Evolutionary conservation across 1,284 basidiomycete species (phyloP).

Genomic region (Trametes versicolor): DNA sequence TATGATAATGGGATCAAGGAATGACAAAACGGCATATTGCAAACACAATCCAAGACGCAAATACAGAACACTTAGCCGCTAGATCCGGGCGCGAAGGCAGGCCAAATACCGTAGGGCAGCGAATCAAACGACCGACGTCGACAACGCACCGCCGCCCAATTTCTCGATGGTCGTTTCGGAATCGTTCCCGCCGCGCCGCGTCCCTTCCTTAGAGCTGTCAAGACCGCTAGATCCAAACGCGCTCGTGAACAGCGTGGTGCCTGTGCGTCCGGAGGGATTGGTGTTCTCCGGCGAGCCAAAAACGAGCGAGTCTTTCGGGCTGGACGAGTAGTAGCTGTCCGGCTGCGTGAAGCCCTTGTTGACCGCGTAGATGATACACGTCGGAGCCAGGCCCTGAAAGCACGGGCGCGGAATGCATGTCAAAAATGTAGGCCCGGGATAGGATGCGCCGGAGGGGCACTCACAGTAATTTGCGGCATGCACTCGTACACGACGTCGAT

Average conservation of each 20-base stretch:
- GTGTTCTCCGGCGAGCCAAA: neutral
- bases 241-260: neutral
- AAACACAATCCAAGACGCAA: no score
- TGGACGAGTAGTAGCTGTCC: slow-evolving; percentile 8
- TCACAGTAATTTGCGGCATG: slow-evolving; percentile 26
- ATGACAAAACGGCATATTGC: no score
- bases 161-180: no score
- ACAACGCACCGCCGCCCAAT: no score
- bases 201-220: no score
- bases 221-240: no score
- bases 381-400: slow-evolving; percentile 14
- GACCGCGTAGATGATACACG: slow-evolving; percentile 14
- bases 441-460: neutral
- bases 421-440: neutral
- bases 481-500: slow-evolving; percentile 23
- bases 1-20: no score
- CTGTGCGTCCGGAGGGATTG: neutral
- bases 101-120: no score
- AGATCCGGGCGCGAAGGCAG: no score
- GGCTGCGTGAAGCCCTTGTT: slow-evolving; percentile 15
- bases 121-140: no score
- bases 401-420: neutral
- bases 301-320: neutral
- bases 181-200: no score
- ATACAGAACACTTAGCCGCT: no score